Evolutionary conservation across 352 stramenopile genomes (phyloP).

Genomic region (Achlya hypogyna): DNA sequence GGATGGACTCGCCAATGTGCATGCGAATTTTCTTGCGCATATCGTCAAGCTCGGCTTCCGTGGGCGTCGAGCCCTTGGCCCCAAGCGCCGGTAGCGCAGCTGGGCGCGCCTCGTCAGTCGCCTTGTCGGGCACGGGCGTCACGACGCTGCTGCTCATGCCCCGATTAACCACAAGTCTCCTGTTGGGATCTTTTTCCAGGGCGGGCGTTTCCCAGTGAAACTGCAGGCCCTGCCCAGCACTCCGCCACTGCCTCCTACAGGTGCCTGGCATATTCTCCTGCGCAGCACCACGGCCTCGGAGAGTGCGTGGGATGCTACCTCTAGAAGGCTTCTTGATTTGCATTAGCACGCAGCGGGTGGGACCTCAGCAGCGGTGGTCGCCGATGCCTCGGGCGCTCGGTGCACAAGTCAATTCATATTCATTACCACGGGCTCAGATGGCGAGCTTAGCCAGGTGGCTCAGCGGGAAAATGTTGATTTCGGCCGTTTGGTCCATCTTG

Average conservation of each 20-base stretch:
- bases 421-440: neutral
- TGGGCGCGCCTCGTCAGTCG: conserved; percentile 1
- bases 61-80: neutral
- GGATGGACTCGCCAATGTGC: conserved; percentile 13
- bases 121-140: conserved; percentile 7
- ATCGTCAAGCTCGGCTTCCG: conserved; percentile 8
- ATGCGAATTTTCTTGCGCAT: conserved; percentile 13
- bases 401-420: neutral
- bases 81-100: neutral
- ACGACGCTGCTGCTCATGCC: conserved; percentile 4
- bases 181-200: too few relatives aligned
- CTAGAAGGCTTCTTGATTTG: too few relatives aligned
- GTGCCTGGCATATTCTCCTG: too few relatives aligned
- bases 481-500: conserved; percentile 78
- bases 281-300: too few relatives aligned
- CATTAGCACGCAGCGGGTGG: too few relatives aligned
- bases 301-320: too few relatives aligned
- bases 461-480: conserved; percentile 87
- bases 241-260: too few relatives aligned
- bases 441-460: conserved; percentile 74
- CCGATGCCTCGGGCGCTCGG: too few relatives aligned
- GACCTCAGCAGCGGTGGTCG: too few relatives aligned
- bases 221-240: too few relatives aligned
- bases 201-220: too few relatives aligned
- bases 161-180: neutral